These are phyloP conservation scores for Lachancea waltii DNA, from an alignment of 805 yeast species.

Conservation along the genomic window DNA sequence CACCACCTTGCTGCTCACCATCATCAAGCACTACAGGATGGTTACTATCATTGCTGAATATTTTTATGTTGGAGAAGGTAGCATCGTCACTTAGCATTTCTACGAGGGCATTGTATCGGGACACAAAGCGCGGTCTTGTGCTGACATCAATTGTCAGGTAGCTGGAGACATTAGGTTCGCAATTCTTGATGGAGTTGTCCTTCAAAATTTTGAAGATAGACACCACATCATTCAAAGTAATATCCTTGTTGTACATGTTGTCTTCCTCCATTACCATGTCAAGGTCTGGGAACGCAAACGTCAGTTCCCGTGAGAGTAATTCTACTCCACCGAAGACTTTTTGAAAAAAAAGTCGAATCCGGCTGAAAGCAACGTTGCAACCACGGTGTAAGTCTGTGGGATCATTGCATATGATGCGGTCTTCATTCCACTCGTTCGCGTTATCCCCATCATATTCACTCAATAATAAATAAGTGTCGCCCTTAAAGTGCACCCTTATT, in stretches of 20 bases:
- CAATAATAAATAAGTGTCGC: conserved; percentile 22
- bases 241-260: conserved; percentile 28
- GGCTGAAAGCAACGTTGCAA: conserved; percentile 19
- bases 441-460: conserved; percentile 14
- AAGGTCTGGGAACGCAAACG: conserved; percentile 23
- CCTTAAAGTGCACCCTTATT: conserved; percentile 17
- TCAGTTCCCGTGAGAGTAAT: conserved; percentile 26
- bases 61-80: conserved; percentile 25
- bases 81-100: conserved; percentile 31
- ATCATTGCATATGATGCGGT: conserved; percentile 17
- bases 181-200: conserved; percentile 20
- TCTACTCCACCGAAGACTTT: conserved; percentile 17
- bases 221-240: conserved; percentile 27
- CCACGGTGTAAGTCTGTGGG: conserved; percentile 12
- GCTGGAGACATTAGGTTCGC: conserved; percentile 19
- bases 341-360: conserved; percentile 23
- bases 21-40: conserved; percentile 32
- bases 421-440: conserved; percentile 10
- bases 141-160: conserved; percentile 16
- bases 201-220: conserved; percentile 28
- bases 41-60: conserved; percentile 28
- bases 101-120: conserved; percentile 31
- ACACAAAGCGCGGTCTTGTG: conserved; percentile 28
- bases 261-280: conserved; percentile 31
- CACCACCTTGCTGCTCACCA: conserved; percentile 7